Percentiles rank a stretch among this genome's conserved stretches.
Conservation (phyloP, 73 alveolate species). For the Breviolum minutum region DNA sequence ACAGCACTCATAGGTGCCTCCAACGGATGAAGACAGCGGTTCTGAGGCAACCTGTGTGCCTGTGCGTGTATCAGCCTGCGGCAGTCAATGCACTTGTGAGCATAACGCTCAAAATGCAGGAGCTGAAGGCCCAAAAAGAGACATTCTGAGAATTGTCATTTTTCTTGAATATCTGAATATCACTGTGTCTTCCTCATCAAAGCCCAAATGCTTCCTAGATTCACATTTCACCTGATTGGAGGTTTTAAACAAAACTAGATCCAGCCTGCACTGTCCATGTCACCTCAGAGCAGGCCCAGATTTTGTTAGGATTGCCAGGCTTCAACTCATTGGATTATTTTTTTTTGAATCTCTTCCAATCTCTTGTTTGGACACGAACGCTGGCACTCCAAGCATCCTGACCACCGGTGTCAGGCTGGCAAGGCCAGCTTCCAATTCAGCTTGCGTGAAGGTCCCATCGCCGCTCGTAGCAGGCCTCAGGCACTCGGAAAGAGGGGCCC, state of each 20-base stretch:
- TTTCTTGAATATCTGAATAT: too few relatives aligned
- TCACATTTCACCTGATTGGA: too few relatives aligned
- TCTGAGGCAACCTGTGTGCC: slow-evolving; percentile 7
- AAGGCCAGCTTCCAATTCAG: slow-evolving; percentile 32
- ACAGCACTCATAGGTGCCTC: not conserved
- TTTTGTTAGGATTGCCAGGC: too few relatives aligned
- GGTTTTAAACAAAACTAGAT: too few relatives aligned
- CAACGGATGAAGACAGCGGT: slow-evolving; percentile 53
- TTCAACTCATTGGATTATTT: too few relatives aligned
- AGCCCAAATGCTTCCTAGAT: too few relatives aligned
- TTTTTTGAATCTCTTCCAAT: too few relatives aligned
- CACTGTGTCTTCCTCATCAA: too few relatives aligned
- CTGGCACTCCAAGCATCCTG: not conserved
- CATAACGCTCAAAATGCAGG: too few relatives aligned
- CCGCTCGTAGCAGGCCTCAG: not conserved
- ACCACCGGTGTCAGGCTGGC: slow-evolving; percentile 30
- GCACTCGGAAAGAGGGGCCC: not conserved
- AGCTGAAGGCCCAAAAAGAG: too few relatives aligned
- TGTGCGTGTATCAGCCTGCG: slow-evolving; percentile 56
- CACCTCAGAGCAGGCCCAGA: not conserved
- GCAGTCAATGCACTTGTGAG: too few relatives aligned
- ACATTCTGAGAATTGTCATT: too few relatives aligned
- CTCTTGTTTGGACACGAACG: not conserved
- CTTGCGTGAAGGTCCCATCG: not conserved
- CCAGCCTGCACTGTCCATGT: slow-evolving; percentile 62